Evolutionary conservation across 768 basidiomycete species (phyloP).

Genomic region (Cyathus striatus): DNA sequence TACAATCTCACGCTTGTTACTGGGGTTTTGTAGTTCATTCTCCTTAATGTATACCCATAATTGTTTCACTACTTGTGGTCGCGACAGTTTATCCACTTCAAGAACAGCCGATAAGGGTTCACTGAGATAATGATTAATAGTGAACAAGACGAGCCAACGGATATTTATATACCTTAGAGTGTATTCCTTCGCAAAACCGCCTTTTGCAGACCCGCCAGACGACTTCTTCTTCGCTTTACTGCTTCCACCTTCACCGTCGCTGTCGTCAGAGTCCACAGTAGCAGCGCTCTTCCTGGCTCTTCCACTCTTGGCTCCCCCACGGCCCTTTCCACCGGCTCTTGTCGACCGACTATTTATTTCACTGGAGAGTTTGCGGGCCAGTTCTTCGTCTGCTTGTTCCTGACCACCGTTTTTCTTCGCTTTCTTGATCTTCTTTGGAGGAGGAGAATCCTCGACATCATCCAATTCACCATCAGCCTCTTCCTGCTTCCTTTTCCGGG

Average conservation of each 20-base stretch:
- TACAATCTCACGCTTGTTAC: slow-evolving; percentile 77
- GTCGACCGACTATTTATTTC: slow-evolving; percentile 64
- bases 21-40: slow-evolving; percentile 79
- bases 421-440: slow-evolving; percentile 48
- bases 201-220: slow-evolving; percentile 49
- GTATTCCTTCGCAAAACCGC: slow-evolving; percentile 79
- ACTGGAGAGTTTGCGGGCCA: slow-evolving; percentile 65
- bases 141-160: slow-evolving; percentile 5
- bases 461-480: slow-evolving; percentile 24
- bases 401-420: slow-evolving; percentile 38
- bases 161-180: slow-evolving; percentile 50
- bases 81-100: slow-evolving; percentile 64
- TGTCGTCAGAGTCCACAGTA: slow-evolving; percentile 49
- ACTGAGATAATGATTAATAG: slow-evolving; percentile 32
- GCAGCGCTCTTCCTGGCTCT: slow-evolving; percentile 51
- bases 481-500: slow-evolving; percentile 34
- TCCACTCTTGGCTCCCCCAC: slow-evolving; percentile 34
- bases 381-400: slow-evolving; percentile 62
- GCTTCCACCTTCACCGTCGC: slow-evolving; percentile 37
- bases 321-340: slow-evolving; percentile 35
- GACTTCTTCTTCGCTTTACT: slow-evolving; percentile 40
- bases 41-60: slow-evolving; percentile 88
- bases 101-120: slow-evolving; percentile 69
- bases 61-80: slow-evolving; percentile 87
- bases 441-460: slow-evolving; percentile 26